Percentiles rank a stretch among this genome's conserved stretches.
These are phyloP conservation scores for Camelina hispida DNA, from an alignment of 345 rosid species.

Conservation along the genomic window DNA sequence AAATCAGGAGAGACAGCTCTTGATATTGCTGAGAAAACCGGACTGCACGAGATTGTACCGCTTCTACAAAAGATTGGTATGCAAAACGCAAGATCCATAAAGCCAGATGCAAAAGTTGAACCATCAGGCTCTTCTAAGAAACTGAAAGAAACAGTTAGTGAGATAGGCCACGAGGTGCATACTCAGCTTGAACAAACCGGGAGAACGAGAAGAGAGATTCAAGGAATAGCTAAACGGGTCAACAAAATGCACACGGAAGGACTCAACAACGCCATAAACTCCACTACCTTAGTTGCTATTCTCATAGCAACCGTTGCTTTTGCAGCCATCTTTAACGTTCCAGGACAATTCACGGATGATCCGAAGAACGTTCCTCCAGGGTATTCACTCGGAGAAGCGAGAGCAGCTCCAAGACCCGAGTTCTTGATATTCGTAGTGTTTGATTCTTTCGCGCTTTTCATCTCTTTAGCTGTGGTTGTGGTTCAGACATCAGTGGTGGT, in stretches of 20 bases:
- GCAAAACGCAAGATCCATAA: slow-evolving; percentile 62
- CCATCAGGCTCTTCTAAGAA: slow-evolving; percentile 53
- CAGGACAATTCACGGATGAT: slow-evolving; percentile 73
- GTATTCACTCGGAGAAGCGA: slow-evolving; percentile 68
- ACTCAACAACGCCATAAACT: slow-evolving; percentile 88
- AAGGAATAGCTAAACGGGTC: slow-evolving; percentile 77
- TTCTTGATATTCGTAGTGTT: slow-evolving; percentile 74
- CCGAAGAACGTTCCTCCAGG: slow-evolving; percentile 41
- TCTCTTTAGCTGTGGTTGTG: slow-evolving; percentile 90
- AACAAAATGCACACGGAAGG: slow-evolving; percentile 87
- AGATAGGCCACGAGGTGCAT: slow-evolving; percentile 85
- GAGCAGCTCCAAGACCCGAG: slow-evolving; percentile 57
- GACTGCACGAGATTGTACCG: slow-evolving; percentile 51
- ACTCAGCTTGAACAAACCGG: slow-evolving; percentile 78
- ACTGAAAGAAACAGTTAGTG: slow-evolving; percentile 86
- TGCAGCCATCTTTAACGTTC: slow-evolving; percentile 89
- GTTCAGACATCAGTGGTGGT: slow-evolving; percentile 96
- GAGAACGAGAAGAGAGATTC: slow-evolving; percentile 69
- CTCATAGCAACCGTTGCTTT: slow-evolving; percentile 94
- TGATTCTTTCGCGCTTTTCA: slow-evolving; percentile 88
- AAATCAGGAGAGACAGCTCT: slow-evolving; percentile 74
- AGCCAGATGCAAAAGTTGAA: slow-evolving; percentile 38
- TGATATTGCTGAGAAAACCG: slow-evolving; percentile 72
- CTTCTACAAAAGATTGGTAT: slow-evolving; percentile 61
- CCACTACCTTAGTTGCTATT: slow-evolving; percentile 87